Evolutionary conservation across 139 green algal genomes (phyloP).

Genomic region (Cymbomonas tetramitiformis): DNA sequence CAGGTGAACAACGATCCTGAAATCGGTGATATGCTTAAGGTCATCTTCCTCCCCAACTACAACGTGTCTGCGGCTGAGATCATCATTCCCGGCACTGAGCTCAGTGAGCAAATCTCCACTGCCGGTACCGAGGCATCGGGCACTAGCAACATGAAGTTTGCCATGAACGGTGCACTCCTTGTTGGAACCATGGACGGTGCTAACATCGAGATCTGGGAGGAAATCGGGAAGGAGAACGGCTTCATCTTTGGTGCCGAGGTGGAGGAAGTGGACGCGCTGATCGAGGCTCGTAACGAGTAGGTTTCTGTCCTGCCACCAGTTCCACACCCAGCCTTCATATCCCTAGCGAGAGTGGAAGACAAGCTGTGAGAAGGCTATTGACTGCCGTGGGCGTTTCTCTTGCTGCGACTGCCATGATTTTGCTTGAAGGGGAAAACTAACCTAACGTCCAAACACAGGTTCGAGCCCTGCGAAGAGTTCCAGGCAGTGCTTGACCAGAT

Average conservation of each 20-base stretch:
- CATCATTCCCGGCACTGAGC: constrained; percentile 51
- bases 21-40: constrained; percentile 55
- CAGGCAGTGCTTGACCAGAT: constrained; percentile 60
- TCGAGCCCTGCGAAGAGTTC: constrained; percentile 40
- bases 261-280: constrained; percentile 27
- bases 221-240: constrained; percentile 62
- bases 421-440: not conserved
- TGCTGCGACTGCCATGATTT: not conserved
- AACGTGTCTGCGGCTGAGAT: constrained; percentile 85
- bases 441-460: too few species aligned
- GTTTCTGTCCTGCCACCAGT: constrained; percentile 3
- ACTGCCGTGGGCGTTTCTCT: not conserved
- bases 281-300: constrained; percentile 49
- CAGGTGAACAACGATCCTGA: constrained; percentile 87
- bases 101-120: constrained; percentile 91
- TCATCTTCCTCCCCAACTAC: constrained; percentile 93
- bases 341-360: not conserved
- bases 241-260: constrained; percentile 69
- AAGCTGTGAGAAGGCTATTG: not conserved
- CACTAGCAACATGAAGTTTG: constrained; percentile 99
- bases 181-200: constrained; percentile 90
- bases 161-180: constrained; percentile 90
- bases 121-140: constrained; percentile 89
- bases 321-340: not conserved
- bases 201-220: constrained; percentile 95